Percentiles rank a stretch among this genome's conserved stretches.
Conservation (phyloP, 2,329 filamentous ascomycete species). For the Phaeosphaeriaceae sp. region DNA sequence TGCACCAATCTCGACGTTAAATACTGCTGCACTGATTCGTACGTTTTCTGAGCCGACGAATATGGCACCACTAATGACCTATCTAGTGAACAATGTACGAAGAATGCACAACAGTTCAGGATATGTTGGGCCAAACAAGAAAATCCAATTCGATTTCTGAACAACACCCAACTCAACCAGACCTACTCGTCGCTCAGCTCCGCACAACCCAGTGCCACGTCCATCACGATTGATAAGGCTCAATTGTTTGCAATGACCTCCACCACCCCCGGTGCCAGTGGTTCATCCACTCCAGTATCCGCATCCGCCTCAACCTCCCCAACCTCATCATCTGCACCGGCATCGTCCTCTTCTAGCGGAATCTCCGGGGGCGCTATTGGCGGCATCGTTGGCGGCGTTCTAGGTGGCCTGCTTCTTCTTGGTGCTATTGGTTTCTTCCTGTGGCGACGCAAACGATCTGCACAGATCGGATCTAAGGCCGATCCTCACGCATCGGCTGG, state of each 20-base stretch:
- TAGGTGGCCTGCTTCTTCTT: slow-evolving; percentile 24
- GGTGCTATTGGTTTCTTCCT: slow-evolving; percentile 19
- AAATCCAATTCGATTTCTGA: slow-evolving; percentile 20
- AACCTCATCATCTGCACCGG: not conserved
- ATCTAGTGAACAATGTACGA: slow-evolving; percentile 12
- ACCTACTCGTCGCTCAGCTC: slow-evolving; percentile 27
- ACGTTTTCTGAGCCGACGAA: not conserved
- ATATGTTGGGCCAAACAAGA: slow-evolving; percentile 30
- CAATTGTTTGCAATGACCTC: slow-evolving; percentile 8
- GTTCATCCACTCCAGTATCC: slow-evolving; percentile 2
- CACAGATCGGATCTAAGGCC: not conserved
- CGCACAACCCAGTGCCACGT: slow-evolving; percentile 16
- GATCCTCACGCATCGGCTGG: not conserved
- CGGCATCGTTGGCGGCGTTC: slow-evolving; percentile 26
- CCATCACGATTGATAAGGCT: slow-evolving; percentile 13
- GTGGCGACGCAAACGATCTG: slow-evolving; percentile 9
- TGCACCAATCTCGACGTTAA: slow-evolving; percentile 1
- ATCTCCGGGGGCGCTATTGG: slow-evolving; percentile 28
- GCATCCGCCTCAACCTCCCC: not conserved
- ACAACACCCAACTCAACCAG: slow-evolving; percentile 16
- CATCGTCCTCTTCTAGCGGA: not conserved
- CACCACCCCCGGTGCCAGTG: slow-evolving; percentile 1
- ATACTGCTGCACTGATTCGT: slow-evolving; percentile 7
- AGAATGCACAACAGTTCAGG: slow-evolving; percentile 26
- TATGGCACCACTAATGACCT: slow-evolving; percentile 6